Evolutionary conservation across 1,284 basidiomycete species (phyloP), one percentile per base, ranked within the genome.

Genomic region (Ganoderma boninense): DNA sequence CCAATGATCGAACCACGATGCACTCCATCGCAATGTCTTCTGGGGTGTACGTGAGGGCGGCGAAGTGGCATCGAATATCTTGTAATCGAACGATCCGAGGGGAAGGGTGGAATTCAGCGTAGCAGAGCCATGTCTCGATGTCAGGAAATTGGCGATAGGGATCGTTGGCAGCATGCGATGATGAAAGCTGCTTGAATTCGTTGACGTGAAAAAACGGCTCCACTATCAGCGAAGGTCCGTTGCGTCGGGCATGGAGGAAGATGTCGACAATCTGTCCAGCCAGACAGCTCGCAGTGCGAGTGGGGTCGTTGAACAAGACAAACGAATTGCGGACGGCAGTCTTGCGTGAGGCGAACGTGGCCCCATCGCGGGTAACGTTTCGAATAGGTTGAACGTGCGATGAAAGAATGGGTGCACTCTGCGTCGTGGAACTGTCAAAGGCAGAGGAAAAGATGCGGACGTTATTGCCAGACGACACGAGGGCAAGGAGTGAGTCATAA

Each of bases 11-110:
- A 2, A 64, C 67, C 0, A 73, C 69, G n/a, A 70, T 35, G 16
- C 71, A 73, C 20, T 64, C 42, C 16, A 42, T 40, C 8, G 40
- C 68, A 8, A 73, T 69, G 2, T 62, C 67, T 2, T 23, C 42
- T 3, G 67, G 72, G 6, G 23, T 38, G 26, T 71, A 69, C 1
- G 23, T 29, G 11, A 62, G 42, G 0, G 69, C 62, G 0, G 69
- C 72, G 32, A 69, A 71, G 18, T 73, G 72, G 8, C 29, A 38
- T 20, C 57, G 46, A 4, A 73, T 56, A 49, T 71, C 65, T n/a
- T 42, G 7, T 6, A 61, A 26, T 0, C 63, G 26, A 0, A 68
- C 10, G 13, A 52, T 5, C 63, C 35, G 49, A 4, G 13, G 10
- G 14, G 32, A 16, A 0, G 8, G 29, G 1, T 23, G 20, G 23